Percentiles rank a stretch among this genome's conserved stretches.
phyloP scores from a whole-genome alignment of 2,329 filamentous ascomycete species.

The Colletotrichum shisoi region DNA sequence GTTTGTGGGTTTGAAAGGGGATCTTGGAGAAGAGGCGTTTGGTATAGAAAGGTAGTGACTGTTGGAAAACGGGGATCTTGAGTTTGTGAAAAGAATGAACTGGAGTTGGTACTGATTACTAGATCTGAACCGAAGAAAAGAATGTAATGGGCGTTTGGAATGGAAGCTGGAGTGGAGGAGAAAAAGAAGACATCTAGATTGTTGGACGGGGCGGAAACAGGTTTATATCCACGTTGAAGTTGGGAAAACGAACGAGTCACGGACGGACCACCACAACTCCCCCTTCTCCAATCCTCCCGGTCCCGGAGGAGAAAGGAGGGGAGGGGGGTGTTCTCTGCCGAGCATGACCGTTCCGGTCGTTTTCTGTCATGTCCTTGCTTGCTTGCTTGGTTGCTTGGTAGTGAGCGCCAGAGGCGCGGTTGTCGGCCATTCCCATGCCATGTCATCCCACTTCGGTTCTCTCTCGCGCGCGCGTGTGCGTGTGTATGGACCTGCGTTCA shows the following conservation, averaged over 20 bases:
- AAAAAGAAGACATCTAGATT: conserved; percentile 1
- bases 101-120: conserved; percentile 34
- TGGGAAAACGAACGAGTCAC: conserved; percentile 13
- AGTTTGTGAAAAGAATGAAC: conserved; percentile 32
- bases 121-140: conserved; percentile 38
- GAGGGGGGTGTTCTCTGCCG: too few relatives aligned
- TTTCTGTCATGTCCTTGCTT: background rate
- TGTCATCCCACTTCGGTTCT: conserved; percentile 9
- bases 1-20: background rate
- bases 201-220: conserved; percentile 13
- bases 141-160: conserved; percentile 32
- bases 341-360: background rate
- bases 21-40: background rate
- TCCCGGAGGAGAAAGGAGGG: too few relatives aligned
- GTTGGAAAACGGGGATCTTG: conserved; percentile 4
- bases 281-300: background rate
- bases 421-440: background rate
- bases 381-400: too few relatives aligned
- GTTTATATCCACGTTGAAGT: conserved; percentile 37
- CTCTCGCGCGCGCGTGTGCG: background rate
- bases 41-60: conserved; percentile 30
- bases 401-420: background rate
- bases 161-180: conserved; percentile 19
- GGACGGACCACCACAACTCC: background rate
- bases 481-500: background rate